Evolutionary conservation across 2,329 filamentous ascomycete species (phyloP).

Genomic region (Raffaelea arxii): DNA sequence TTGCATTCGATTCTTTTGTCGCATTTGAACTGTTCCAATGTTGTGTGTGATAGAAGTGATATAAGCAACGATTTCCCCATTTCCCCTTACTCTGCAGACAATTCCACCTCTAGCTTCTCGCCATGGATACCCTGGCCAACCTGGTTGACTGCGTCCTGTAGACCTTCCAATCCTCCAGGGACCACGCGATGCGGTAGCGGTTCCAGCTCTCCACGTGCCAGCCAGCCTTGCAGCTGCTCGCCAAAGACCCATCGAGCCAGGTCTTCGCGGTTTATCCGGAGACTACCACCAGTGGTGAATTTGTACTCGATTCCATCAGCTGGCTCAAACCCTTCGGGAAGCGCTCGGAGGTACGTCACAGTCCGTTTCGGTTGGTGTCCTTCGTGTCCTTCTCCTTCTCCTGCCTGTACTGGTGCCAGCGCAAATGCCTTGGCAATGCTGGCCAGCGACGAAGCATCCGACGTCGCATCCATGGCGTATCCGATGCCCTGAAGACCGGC

Average conservation of each 20-base stretch:
- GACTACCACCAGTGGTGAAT: no score
- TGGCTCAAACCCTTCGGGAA: no score
- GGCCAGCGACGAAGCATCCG: background rate
- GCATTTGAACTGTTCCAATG: no score
- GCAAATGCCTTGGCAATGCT: constrained; percentile 8
- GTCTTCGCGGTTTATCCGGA: background rate
- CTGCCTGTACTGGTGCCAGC: no score
- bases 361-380: no score
- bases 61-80: background rate
- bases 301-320: no score
- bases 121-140: background rate
- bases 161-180: background rate
- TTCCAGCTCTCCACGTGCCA: background rate
- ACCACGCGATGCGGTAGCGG: background rate
- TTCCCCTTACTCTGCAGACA: constrained; percentile 3
- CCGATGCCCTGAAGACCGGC: background rate
- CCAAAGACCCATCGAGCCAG: background rate
- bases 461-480: background rate
- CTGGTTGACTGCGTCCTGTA: background rate
- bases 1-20: no score
- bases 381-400: no score
- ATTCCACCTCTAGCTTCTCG: background rate
- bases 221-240: background rate
- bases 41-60: background rate
- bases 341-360: no score